Percentiles rank a stretch among this genome's conserved stretches.
Evolutionary conservation across 345 rosid species (phyloP).

Genomic region (Rhodamnia argentea): DNA sequence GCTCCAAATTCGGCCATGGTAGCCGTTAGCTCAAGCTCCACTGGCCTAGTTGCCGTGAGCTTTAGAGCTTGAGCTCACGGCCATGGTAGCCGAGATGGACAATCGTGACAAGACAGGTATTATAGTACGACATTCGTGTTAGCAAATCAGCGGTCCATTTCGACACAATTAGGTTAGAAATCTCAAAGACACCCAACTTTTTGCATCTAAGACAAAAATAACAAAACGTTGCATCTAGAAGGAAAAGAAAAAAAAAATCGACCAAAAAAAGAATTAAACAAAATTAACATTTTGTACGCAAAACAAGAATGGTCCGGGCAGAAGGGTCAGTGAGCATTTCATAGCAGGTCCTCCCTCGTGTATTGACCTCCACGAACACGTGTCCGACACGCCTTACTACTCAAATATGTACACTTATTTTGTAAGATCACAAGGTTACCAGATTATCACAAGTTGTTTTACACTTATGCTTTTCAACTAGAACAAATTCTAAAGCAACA

Average conservation of each 20-base stretch:
- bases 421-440: too few relatives aligned
- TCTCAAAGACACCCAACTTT: not conserved
- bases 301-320: not conserved
- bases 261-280: too few relatives aligned
- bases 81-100: not conserved
- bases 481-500: too few relatives aligned
- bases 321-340: not conserved
- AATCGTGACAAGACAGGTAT: fast-evolving
- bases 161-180: not conserved
- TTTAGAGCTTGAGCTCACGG: not conserved
- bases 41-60: not conserved
- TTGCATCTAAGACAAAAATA: not conserved
- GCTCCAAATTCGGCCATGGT: not conserved
- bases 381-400: too few relatives aligned
- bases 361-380: too few relatives aligned
- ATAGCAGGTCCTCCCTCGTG: not conserved
- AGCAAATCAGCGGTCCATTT: too few relatives aligned
- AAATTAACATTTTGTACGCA: too few relatives aligned
- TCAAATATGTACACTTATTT: too few relatives aligned
- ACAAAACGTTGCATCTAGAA: not conserved
- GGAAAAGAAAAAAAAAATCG: too few relatives aligned
- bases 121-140: not conserved
- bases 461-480: too few relatives aligned
- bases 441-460: too few relatives aligned
- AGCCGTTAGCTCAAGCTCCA: not conserved